phyloP scores from a whole-genome alignment of 352 stramenopile genomes.

The Elongisporangium senticosum region DNA sequence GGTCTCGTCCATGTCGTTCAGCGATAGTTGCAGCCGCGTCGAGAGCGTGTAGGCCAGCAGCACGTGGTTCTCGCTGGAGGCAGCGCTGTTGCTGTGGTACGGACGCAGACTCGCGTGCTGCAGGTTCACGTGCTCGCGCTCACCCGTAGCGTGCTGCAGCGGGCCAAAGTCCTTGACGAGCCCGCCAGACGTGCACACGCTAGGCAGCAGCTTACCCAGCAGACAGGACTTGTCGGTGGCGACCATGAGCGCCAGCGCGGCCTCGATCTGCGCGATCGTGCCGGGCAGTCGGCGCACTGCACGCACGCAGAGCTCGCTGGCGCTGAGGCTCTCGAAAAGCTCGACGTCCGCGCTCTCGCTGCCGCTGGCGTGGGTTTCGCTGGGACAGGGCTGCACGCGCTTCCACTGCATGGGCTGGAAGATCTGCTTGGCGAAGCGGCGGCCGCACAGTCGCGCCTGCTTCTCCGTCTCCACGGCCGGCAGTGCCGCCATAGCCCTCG shows the following conservation, averaged over 20 bases:
- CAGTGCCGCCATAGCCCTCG: conserved; percentile 14
- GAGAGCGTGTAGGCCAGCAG: conserved; percentile 58
- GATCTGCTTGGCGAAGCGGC: conserved; percentile 59
- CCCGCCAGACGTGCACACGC: conserved; percentile 36
- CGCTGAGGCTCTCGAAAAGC: conserved; percentile 42
- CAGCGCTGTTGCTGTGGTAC: conserved; percentile 12
- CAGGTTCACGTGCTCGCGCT: conserved; percentile 53
- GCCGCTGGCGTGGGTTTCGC: conserved; percentile 30
- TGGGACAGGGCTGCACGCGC: conserved; percentile 38
- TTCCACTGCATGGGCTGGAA: conserved; percentile 69
- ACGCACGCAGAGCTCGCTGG: conserved; percentile 32
- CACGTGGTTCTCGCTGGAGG: conserved; percentile 41
- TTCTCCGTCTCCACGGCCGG: conserved; percentile 41
- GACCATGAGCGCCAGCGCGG: conserved; percentile 34
- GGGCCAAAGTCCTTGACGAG: conserved; percentile 35
- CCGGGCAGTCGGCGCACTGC: conserved; percentile 47
- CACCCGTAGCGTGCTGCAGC: conserved; percentile 51
- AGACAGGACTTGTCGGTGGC: conserved; percentile 20
- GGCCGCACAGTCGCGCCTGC: conserved; percentile 43
- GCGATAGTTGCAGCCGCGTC: conserved; percentile 51
- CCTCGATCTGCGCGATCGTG: conserved; percentile 45
- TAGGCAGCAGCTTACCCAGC: conserved; percentile 33
- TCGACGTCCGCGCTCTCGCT: conserved; percentile 37
- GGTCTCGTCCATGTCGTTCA: conserved; percentile 28
- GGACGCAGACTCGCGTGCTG: conserved; percentile 46